These are phyloP conservation scores for Diospyros lotus DNA, from an alignment of 148 eudicot species.

Conservation along the genomic window DNA sequence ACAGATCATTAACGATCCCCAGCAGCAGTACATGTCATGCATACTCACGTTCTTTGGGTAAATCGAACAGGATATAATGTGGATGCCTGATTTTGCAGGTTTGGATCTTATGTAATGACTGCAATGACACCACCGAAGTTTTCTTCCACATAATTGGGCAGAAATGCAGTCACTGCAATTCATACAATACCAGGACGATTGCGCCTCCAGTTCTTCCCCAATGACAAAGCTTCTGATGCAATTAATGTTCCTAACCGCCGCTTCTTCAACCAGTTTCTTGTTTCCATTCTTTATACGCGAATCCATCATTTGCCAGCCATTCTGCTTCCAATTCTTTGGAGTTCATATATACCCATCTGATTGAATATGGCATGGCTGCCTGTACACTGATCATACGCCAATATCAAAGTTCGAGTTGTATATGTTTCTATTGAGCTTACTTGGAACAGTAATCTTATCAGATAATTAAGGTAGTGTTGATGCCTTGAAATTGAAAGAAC, in stretches of 20 bases:
- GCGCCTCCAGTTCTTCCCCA: slow-evolving; percentile 83
- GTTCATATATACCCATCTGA: no score
- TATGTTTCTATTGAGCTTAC: no score
- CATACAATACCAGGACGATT: slow-evolving; percentile 80
- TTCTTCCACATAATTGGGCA: slow-evolving; percentile 90
- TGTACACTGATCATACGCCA: no score
- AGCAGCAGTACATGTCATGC: no score
- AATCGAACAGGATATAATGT: neutral
- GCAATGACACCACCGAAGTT: slow-evolving; percentile 90
- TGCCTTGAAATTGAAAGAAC: no score
- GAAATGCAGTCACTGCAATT: slow-evolving; percentile 84
- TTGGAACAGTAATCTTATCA: no score
- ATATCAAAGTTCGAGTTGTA: no score
- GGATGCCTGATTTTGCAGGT: slow-evolving; percentile 40
- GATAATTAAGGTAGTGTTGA: no score
- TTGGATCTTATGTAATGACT: slow-evolving; percentile 91
- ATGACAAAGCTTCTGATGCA: slow-evolving; percentile 9
- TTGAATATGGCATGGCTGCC: no score
- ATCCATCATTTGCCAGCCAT: neutral
- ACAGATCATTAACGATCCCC: neutral
- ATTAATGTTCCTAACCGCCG: neutral
- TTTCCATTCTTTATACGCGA: neutral
- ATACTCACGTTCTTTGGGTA: neutral
- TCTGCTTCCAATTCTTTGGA: neutral
- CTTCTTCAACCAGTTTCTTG: neutral